Base-by-base conservation (phyloP, 345 rosid species). In the Syzygium oleosum region DNA sequence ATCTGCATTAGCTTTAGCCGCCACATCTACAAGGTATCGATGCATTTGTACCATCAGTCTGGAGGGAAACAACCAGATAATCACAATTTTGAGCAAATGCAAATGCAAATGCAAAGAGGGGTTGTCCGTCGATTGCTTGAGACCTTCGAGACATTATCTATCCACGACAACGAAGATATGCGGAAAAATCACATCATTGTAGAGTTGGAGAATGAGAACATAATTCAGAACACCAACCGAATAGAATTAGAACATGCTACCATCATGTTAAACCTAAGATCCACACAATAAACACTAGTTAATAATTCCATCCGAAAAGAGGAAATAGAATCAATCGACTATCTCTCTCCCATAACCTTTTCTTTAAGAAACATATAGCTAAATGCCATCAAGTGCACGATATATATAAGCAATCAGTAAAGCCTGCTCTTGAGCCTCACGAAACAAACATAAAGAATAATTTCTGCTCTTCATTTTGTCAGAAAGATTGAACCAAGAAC, bases 1-100 rank as follows among this genome's bases (percentile, higher is more conserved):
- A 31, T 93, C 96, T 8, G 88, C 84, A 90, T 90, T 93, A 65
- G 89, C 83, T 90, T 86, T 90, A 51, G 90, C 31, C 51, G 52
- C 68, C 58, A 29, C 92, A 88, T 92, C 99, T 94, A 68, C 65
- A 88, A 59, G 54, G 68, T 49, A 12, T 11, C 34, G 43, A 27
- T 49, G 21, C 84, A 51, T 85, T 56, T 55, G 7, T 15, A 34
- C 52, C 86, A 25, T 31, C 51, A 49, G 51, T 41, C 85, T 38
- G 27, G 83, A n/a, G 46, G 85, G 23, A 83, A 46, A 46, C 31
- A 17, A 43, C 4, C 9, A 5, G 54, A 59, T 85, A 61, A 53
- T 88, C 22, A 63, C 0, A 5, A 53, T 41, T 84, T 21, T 12
- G 9, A 58, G 29, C 21, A 17, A 34, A 68, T 15, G 13, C 80